Evolutionary conservation across 2,329 filamentous ascomycete species (phyloP).

Genomic region (Septoria linicola): DNA sequence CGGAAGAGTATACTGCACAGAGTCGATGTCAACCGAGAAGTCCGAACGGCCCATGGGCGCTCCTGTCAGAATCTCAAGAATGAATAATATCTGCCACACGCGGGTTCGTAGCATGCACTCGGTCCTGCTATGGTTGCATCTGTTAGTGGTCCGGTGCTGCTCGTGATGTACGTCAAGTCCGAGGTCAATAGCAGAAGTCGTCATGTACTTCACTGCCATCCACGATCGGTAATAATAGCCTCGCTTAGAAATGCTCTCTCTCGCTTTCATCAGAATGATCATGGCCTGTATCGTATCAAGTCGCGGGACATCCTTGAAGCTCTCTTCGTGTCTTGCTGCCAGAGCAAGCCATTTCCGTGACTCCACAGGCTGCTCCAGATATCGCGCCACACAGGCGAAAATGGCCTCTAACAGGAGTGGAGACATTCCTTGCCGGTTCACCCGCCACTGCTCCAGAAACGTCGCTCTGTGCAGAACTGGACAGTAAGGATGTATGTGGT

Average conservation of each 20-base stretch:
- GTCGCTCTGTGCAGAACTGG: slow-evolving; percentile 79
- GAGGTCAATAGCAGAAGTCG: slow-evolving; percentile 90
- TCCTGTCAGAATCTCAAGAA: slow-evolving; percentile 88
- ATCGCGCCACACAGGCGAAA: slow-evolving; percentile 81
- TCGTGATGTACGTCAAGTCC: slow-evolving; percentile 84
- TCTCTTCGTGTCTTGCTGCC: slow-evolving; percentile 83
- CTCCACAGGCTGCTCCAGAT: slow-evolving; percentile 79
- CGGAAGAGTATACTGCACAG: slow-evolving; percentile 71
- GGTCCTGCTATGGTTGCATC: slow-evolving; percentile 66
- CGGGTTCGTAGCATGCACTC: slow-evolving; percentile 84
- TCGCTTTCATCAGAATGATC: slow-evolving; percentile 82
- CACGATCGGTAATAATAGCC: slow-evolving; percentile 97
- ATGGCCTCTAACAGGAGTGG: slow-evolving; percentile 85
- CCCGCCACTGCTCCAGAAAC: slow-evolving; percentile 88
- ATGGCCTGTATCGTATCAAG: slow-evolving; percentile 90
- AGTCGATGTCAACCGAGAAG: slow-evolving; percentile 70
- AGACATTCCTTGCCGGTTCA: slow-evolving; percentile 78
- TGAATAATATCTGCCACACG: slow-evolving; percentile 84
- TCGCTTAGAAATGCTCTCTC: slow-evolving; percentile 85
- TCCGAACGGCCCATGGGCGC: slow-evolving; percentile 81
- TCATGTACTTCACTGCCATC: slow-evolving; percentile 90
- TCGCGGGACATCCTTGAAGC: slow-evolving; percentile 88
- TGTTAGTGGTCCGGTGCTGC: slow-evolving; percentile 67
- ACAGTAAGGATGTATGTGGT: slow-evolving; percentile 86
- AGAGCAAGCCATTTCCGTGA: slow-evolving; percentile 92